These are phyloP conservation scores for Pseudomonodictys pantanalensis DNA, from an alignment of 495 filamentous ascomycete genomes.

Conservation along the genomic window DNA sequence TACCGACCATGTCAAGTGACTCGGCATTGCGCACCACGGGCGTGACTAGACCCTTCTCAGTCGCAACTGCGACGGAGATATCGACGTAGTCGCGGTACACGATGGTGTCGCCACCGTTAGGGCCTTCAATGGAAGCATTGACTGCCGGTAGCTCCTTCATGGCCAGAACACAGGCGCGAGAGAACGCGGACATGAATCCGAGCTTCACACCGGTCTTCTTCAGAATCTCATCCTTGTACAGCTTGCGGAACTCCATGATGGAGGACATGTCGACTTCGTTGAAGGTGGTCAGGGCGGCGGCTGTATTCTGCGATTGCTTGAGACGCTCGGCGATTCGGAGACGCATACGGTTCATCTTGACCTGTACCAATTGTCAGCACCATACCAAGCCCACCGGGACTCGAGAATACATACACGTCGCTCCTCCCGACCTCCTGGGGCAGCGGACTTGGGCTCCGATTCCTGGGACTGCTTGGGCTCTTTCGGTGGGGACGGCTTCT, in stretches of 20 bases:
- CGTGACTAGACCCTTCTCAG: conserved; percentile 95
- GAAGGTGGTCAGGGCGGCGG: conserved; percentile 95
- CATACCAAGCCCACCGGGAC: neutral
- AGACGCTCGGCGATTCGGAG: conserved; percentile 94
- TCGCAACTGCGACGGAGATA: conserved; percentile 94
- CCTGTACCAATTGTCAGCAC: conserved; percentile 48
- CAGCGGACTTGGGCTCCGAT: conserved; percentile 49
- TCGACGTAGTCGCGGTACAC: conserved; percentile 98
- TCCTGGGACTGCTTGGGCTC: conserved; percentile 46
- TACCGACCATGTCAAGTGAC: conserved; percentile 77
- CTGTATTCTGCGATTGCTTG: conserved; percentile 99
- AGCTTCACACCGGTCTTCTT: conserved; percentile 98
- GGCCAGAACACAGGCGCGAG: conserved; percentile 82
- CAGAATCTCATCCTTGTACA: conserved; percentile 93
- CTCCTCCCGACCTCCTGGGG: conserved; percentile 79
- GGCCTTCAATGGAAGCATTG: conserved; percentile 96
- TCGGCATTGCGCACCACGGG: conserved; percentile 95
- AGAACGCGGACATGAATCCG: conserved; percentile 98
- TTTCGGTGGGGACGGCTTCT: conserved; percentile 29
- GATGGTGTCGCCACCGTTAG: conserved; percentile 92
- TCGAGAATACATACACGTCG: conserved; percentile 58
- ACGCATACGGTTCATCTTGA: conserved; percentile 99
- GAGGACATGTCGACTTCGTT: conserved; percentile 99
- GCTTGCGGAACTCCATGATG: conserved; percentile 92
- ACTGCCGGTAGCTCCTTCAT: conserved; percentile 95